Evolutionary conservation across 768 basidiomycete genomes (phyloP).

Genomic region (Macrocybe gigantea): DNA sequence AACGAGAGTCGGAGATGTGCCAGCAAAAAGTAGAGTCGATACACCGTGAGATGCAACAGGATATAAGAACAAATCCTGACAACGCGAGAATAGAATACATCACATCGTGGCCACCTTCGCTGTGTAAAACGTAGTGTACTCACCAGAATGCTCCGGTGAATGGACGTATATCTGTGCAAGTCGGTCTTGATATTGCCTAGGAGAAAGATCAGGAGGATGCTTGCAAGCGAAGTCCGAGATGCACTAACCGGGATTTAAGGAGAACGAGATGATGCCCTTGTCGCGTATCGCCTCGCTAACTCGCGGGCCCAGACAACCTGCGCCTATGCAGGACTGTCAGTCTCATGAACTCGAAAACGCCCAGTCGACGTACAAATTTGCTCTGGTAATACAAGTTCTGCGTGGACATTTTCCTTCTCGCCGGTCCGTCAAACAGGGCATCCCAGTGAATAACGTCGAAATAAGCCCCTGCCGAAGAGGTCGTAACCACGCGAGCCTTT

Average conservation of each 20-base stretch:
- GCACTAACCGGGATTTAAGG: conserved; percentile 37
- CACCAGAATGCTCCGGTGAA: conserved; percentile 10
- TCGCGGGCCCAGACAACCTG: conserved; percentile 39
- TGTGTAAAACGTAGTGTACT: not conserved
- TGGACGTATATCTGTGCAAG: conserved; percentile 17
- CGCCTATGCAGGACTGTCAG: conserved; percentile 30
- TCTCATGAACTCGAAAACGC: not conserved
- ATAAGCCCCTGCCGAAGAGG: conserved; percentile 35
- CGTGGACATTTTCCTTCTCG: conserved; percentile 15
- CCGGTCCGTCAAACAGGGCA: conserved; percentile 38
- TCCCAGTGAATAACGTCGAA: conserved; percentile 29
- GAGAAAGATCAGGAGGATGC: not conserved
- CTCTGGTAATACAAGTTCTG: conserved; percentile 25
- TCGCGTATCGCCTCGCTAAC: conserved; percentile 40
- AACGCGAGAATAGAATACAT: not conserved
- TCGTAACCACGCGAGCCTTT: conserved; percentile 41
- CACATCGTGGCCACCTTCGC: not conserved
- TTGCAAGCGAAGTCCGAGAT: conserved; percentile 8
- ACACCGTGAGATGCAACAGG: conserved; percentile 27
- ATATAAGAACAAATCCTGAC: conserved; percentile 18
- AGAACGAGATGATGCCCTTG: conserved; percentile 37
- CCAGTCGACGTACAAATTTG: conserved; percentile 35
- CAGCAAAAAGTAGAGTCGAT: conserved; percentile 39
- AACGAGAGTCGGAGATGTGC: conserved; percentile 30
- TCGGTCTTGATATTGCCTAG: conserved; percentile 23